Percentiles rank a stretch among this genome's conserved stretches.
phyloP scores from a whole-genome alignment of 225 moss, liverwort and hornwort species.

The Polytrichum commune region DNA sequence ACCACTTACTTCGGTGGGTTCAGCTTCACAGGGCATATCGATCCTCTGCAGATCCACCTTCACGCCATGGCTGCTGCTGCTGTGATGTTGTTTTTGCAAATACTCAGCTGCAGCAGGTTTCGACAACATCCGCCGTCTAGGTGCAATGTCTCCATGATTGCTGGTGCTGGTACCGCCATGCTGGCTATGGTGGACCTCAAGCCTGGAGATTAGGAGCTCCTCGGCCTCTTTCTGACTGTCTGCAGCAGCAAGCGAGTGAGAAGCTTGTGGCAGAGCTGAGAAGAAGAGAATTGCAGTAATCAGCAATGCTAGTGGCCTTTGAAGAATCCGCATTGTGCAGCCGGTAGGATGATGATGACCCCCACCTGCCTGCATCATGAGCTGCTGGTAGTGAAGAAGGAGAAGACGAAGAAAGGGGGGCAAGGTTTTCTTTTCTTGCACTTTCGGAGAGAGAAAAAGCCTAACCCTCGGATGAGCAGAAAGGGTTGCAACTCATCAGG shows the following conservation, averaged over 20 bases:
- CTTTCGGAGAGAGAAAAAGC: no score
- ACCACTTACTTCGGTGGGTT: not conserved
- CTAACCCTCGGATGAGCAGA: no score
- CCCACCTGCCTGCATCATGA: no score
- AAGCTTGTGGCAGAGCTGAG: constrained; percentile 16
- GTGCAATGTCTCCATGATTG: not conserved
- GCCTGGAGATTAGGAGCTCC: not conserved
- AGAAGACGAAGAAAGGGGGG: no score
- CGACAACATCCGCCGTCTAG: constrained; percentile 2
- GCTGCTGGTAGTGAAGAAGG: no score
- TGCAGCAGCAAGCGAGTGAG: constrained; percentile 3
- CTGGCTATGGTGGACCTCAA: not conserved
- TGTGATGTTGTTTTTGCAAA: not conserved
- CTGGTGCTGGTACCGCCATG: constrained; percentile 9
- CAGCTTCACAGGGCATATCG: constrained; percentile 27
- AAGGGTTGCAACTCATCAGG: no score
- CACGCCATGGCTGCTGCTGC: constrained; percentile 27
- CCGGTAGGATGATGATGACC: no score
- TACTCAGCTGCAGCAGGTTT: not conserved
- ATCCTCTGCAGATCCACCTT: constrained; percentile 51
- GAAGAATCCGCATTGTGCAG: no score
- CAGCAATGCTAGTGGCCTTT: constrained; percentile 1
- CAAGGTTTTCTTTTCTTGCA: no score
- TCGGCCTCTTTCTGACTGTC: not conserved
- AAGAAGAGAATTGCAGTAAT: constrained; percentile 20